Conservation (phyloP, 2,329 filamentous ascomycete genomes). For the Paramyrothecium roridum region DNA sequence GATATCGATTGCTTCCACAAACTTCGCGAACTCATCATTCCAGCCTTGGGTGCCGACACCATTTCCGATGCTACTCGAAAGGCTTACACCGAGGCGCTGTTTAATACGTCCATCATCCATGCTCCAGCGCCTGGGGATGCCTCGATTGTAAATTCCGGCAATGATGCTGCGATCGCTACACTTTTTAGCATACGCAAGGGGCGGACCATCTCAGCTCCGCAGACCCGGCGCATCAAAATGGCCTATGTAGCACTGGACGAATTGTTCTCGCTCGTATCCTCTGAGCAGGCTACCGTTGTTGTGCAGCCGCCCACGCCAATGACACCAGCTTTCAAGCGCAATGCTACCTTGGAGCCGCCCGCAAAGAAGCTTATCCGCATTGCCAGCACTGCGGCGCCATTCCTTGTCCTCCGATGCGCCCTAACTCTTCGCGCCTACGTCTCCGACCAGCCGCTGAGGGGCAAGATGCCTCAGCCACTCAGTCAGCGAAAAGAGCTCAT, state of each 20-base stretch:
- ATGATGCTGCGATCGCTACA: slow-evolving; percentile 46
- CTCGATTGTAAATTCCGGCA: slow-evolving; percentile 44
- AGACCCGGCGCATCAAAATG: slow-evolving; percentile 67
- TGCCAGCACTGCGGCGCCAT: slow-evolving; percentile 73
- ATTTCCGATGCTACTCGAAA: slow-evolving; percentile 67
- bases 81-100: slow-evolving; percentile 72
- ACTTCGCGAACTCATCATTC: slow-evolving; percentile 70
- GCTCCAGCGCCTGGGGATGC: slow-evolving; percentile 53
- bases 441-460: slow-evolving; percentile 85
- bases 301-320: slow-evolving; percentile 43
- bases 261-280: slow-evolving; percentile 65
- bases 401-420: slow-evolving; percentile 77
- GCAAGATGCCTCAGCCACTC: slow-evolving; percentile 83
- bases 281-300: slow-evolving; percentile 27
- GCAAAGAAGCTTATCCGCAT: slow-evolving; percentile 52
- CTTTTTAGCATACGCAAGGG: slow-evolving; percentile 67
- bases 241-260: slow-evolving; percentile 79
- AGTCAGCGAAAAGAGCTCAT: slow-evolving; percentile 76
- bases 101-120: slow-evolving; percentile 80
- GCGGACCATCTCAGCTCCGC: slow-evolving; percentile 65
- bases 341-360: slow-evolving; percentile 13
- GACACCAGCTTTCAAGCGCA: slow-evolving; percentile 26
- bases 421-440: slow-evolving; percentile 81
- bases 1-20: slow-evolving; percentile 73
- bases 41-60: slow-evolving; percentile 62